A percentile compares a stretch with the other conserved stretches of the same genome.
phyloP scores from a whole-genome alignment of 1,284 basidiomycete genomes.

The Ceratobasidium sp. region DNA sequence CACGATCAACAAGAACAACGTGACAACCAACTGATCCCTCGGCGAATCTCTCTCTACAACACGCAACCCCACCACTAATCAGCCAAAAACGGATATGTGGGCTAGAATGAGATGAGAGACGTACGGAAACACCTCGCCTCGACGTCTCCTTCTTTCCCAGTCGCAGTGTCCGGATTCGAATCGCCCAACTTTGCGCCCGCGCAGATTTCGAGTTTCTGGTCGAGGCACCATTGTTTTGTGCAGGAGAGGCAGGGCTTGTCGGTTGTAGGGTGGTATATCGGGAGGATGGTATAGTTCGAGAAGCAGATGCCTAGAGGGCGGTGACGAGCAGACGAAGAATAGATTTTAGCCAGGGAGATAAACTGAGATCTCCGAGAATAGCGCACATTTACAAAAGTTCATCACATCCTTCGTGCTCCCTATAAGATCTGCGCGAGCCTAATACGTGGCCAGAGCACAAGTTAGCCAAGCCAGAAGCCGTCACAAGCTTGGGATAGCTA shows the following conservation, averaged over 20 bases:
- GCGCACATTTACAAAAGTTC: slow-evolving; percentile 51
- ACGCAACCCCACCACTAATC: not conserved
- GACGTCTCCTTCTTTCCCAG: slow-evolving; percentile 96
- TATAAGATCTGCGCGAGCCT: slow-evolving; percentile 45
- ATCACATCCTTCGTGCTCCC: slow-evolving; percentile 48
- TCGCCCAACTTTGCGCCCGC: slow-evolving; percentile 86
- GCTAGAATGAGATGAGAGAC: slow-evolving; percentile 59
- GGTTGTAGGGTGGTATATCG: slow-evolving; percentile 83
- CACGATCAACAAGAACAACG: slow-evolving; percentile 87
- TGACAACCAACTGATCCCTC: slow-evolving; percentile 90
- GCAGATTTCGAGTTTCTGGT: slow-evolving; percentile 91
- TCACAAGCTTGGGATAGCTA: slow-evolving; percentile 14
- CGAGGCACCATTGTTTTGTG: slow-evolving; percentile 95
- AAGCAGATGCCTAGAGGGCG: slow-evolving; percentile 92
- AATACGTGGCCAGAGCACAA: not conserved
- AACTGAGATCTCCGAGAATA: not conserved
- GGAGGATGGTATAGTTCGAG: slow-evolving; percentile 88
- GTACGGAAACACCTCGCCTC: slow-evolving; percentile 95
- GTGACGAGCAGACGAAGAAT: no score
- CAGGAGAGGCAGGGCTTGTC: slow-evolving; percentile 93
- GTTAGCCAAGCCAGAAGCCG: not conserved
- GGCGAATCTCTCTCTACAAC: slow-evolving; percentile 84
- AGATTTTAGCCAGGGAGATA: not conserved
- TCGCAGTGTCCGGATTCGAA: slow-evolving; percentile 90
- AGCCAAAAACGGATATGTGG: not conserved